phyloP scores from a whole-genome alignment of 1,139 yeast species.

The Scheffersomyces quercinus region DNA sequence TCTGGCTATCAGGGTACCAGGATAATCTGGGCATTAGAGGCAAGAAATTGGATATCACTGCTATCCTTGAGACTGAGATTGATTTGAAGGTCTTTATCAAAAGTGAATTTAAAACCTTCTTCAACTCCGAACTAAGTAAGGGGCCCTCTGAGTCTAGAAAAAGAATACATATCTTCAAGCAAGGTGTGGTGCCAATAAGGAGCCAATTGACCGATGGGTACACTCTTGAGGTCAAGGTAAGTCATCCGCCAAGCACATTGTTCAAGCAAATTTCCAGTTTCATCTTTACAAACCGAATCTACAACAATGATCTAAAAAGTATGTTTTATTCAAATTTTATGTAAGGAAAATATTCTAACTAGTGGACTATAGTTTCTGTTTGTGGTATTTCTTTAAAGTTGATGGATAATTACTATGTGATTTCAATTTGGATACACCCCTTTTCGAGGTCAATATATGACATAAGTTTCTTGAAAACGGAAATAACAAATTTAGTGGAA shows the following conservation, averaged over 20 bases:
- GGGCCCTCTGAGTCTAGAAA: background rate
- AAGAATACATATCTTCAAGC: slow-evolving; percentile 9
- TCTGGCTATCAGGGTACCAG: slow-evolving; percentile 5
- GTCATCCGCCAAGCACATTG: slow-evolving; percentile 1
- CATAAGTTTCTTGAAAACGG: background rate
- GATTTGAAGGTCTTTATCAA: slow-evolving; percentile 6
- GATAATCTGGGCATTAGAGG: background rate
- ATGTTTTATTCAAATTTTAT: background rate
- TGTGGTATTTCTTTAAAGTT: slow-evolving; percentile 22
- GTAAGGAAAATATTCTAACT: background rate
- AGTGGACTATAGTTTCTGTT: slow-evolving; percentile 1
- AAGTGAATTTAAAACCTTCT: background rate
- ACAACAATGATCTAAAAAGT: slow-evolving; percentile 3
- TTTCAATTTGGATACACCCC: slow-evolving; percentile 24
- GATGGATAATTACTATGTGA: slow-evolving; percentile 16
- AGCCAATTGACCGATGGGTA: slow-evolving; percentile 38
- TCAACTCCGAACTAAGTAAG: background rate
- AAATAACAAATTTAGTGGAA: slow-evolving; percentile 12
- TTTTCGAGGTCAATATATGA: background rate
- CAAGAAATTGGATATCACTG: slow-evolving; percentile 2
- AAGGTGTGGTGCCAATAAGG: slow-evolving; percentile 11
- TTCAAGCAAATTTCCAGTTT: slow-evolving; percentile 5
- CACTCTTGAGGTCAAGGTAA: slow-evolving; percentile 19
- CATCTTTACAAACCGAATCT: slow-evolving; percentile 8
- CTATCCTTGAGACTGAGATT: slow-evolving; percentile 4